Conservation (phyloP, 2,329 filamentous ascomycete species). For the Pseudocercospora eumusae region DNA sequence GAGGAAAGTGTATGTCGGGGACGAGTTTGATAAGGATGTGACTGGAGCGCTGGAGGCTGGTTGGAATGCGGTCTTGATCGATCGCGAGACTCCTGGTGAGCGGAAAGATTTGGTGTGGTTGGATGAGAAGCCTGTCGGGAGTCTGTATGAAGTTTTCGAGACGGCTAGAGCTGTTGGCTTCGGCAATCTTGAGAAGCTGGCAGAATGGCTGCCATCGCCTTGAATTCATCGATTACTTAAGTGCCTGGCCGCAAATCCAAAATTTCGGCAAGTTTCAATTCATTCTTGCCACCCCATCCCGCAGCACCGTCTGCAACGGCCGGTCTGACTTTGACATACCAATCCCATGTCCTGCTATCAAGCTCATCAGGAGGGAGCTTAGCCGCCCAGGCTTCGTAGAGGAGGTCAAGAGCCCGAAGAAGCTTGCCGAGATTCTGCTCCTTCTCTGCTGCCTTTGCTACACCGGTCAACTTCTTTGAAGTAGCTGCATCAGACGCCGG, state of each 20-base stretch:
- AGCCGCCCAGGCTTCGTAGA: constrained; percentile 74
- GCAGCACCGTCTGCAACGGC: constrained; percentile 71
- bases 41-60: constrained; percentile 51
- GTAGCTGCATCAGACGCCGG: constrained; percentile 36
- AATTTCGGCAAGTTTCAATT: constrained; percentile 66
- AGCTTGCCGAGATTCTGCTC: constrained; percentile 69
- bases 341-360: constrained; percentile 74
- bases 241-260: constrained; percentile 54
- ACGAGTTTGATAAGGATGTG: constrained; percentile 56
- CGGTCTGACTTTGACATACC: constrained; percentile 77
- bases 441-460: constrained; percentile 60
- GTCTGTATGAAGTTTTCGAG: constrained; percentile 26
- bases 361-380: constrained; percentile 65
- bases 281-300: constrained; percentile 82
- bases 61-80: constrained; percentile 51
- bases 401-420: constrained; percentile 68
- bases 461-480: constrained; percentile 57
- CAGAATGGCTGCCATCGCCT: constrained; percentile 30
- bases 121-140: constrained; percentile 22
- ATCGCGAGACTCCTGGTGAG: constrained; percentile 36
- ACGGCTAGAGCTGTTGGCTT: constrained; percentile 29
- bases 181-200: constrained; percentile 30
- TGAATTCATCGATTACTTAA: neutral
- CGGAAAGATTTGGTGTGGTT: constrained; percentile 28
- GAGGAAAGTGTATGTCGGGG: constrained; percentile 56